Conservation (phyloP, 768 basidiomycete genomes). For the Tephrocybe sp. region DNA sequence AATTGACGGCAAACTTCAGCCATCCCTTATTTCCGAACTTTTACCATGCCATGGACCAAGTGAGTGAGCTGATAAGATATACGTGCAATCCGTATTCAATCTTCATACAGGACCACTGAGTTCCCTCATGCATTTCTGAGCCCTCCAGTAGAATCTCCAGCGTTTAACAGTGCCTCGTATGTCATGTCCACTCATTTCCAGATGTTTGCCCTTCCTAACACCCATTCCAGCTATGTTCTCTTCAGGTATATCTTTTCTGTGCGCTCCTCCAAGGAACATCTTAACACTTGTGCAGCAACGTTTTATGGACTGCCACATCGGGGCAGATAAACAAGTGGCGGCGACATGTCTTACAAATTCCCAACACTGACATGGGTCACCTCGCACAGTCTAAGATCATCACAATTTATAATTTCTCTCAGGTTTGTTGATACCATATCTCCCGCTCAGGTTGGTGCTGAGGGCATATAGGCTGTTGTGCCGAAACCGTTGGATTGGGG, state of each 20-base stretch:
- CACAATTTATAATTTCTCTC: constrained; percentile 70
- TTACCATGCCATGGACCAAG: constrained; percentile 66
- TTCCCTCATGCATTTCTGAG: constrained; percentile 68
- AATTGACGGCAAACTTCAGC: constrained; percentile 8
- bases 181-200: constrained; percentile 15
- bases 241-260: constrained; percentile 43
- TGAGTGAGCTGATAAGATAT: constrained; percentile 20
- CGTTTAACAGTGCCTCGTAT: constrained; percentile 60
- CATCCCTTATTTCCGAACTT: constrained; percentile 67
- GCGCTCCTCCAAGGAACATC: neutral
- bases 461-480: constrained; percentile 46
- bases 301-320: constrained; percentile 68
- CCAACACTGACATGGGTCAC: constrained; percentile 59
- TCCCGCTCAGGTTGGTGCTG: neutral
- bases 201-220: neutral
- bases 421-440: constrained; percentile 26
- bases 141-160: constrained; percentile 61
- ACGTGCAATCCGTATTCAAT: neutral
- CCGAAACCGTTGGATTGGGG: constrained; percentile 73
- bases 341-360: constrained; percentile 45
- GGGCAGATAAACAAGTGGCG: constrained; percentile 70
- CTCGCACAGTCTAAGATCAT: constrained; percentile 59
- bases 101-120: constrained; percentile 42
- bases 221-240: constrained; percentile 46
- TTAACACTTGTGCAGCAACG: constrained; percentile 33